phyloP scores from a whole-genome alignment of 2,329 filamentous ascomycete species.

The Diaporthe aspalathi region DNA sequence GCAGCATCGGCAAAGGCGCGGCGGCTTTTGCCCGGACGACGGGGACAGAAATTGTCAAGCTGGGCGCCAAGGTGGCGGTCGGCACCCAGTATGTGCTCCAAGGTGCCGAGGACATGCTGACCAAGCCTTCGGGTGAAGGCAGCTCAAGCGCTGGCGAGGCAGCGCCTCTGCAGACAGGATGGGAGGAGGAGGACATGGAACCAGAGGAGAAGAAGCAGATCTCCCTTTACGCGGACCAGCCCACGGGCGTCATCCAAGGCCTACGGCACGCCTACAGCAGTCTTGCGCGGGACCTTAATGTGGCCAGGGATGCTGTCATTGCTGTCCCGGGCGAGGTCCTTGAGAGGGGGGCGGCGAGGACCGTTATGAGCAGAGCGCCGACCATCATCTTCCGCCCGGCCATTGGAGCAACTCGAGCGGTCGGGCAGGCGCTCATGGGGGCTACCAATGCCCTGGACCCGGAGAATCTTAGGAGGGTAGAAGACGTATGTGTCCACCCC shows the following conservation, averaged over 20 bases:
- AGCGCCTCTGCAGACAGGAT: constrained; percentile 38
- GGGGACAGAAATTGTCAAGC: constrained; percentile 90
- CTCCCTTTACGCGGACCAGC: constrained; percentile 93
- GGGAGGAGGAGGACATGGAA: constrained; percentile 67
- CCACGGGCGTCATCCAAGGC: constrained; percentile 87
- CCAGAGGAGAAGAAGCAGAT: constrained; percentile 82
- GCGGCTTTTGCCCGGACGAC: constrained; percentile 92
- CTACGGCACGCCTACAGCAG: constrained; percentile 85
- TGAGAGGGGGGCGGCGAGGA: constrained; percentile 85
- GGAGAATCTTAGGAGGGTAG: constrained; percentile 80
- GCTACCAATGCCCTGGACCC: constrained; percentile 93
- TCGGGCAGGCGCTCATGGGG: constrained; percentile 89
- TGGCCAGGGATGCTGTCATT: constrained; percentile 91
- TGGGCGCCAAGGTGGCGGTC: constrained; percentile 93
- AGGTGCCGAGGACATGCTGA: constrained; percentile 84
- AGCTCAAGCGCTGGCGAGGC: constrained; percentile 39
- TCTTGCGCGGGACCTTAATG: constrained; percentile 85
- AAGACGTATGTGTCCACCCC: constrained; percentile 78
- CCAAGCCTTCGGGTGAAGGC: constrained; percentile 53
- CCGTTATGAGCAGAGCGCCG: constrained; percentile 84
- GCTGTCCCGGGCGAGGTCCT: constrained; percentile 92
- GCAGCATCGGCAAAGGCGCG: constrained; percentile 92
- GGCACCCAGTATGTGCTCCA: constrained; percentile 95
- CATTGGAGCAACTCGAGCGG: constrained; percentile 88
- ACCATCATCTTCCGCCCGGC: constrained; percentile 92